Conservation (phyloP, 441 rosid species). For the Euphorbia celastroides region DNA sequence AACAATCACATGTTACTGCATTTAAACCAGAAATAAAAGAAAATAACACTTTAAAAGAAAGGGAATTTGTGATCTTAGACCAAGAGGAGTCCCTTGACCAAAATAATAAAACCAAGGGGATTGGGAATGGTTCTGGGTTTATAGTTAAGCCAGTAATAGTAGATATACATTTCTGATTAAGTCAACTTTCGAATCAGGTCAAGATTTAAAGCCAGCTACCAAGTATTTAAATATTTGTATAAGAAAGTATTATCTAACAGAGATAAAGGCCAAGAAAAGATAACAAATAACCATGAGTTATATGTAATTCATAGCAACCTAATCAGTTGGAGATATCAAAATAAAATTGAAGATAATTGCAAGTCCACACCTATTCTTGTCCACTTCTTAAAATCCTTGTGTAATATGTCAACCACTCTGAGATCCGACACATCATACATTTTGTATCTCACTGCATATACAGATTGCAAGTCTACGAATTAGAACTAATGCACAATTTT, state of each 20-base stretch:
- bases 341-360: background rate
- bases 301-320: no score
- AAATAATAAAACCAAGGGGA: background rate
- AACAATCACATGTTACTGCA: constrained; percentile 8
- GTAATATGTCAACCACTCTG: constrained; percentile 41
- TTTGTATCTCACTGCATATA: constrained; percentile 47
- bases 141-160: background rate
- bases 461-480: constrained; percentile 15
- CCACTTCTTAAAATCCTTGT: constrained; percentile 60
- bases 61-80: background rate
- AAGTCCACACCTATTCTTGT: constrained; percentile 40
- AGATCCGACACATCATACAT: constrained; percentile 40
- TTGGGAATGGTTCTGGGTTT: background rate
- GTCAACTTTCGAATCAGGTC: no score
- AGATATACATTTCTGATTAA: background rate
- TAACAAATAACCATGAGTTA: no score
- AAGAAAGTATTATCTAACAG: no score
- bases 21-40: background rate
- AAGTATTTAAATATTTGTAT: no score
- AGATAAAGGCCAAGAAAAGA: no score
- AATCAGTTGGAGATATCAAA: no score
- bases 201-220: no score
- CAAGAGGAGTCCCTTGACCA: background rate
- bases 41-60: background rate
- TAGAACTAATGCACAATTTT: background rate